phyloP scores from a whole-genome alignment of 768 basidiomycete genomes.

The Calvatia gigantea region DNA sequence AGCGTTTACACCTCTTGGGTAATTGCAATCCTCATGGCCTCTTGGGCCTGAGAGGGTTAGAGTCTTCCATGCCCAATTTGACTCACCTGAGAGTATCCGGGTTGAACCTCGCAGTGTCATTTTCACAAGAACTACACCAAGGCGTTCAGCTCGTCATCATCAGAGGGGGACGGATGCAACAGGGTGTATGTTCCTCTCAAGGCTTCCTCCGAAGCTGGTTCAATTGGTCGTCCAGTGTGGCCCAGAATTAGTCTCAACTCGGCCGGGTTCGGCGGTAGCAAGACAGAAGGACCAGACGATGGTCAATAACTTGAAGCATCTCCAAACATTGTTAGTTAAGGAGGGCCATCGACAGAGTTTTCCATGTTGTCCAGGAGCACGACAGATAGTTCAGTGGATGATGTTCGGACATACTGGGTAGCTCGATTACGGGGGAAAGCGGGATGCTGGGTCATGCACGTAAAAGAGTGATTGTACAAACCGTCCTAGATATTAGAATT shows the following conservation, averaged over 20 bases:
- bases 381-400: background rate
- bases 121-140: slow-evolving; percentile 38
- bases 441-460: slow-evolving; percentile 6
- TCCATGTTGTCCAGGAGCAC: background rate
- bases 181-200: slow-evolving; percentile 20
- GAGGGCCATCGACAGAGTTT: background rate
- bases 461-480: slow-evolving; percentile 4
- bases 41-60: slow-evolving; percentile 34
- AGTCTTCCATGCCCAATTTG: slow-evolving; percentile 35
- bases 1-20: slow-evolving; percentile 41
- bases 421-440: slow-evolving; percentile 7
- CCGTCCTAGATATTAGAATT: slow-evolving; percentile 5
- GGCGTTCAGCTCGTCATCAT: slow-evolving; percentile 22
- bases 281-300: slow-evolving; percentile 25
- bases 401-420: background rate
- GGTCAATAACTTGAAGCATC: slow-evolving; percentile 22
- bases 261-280: background rate
- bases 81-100: slow-evolving; percentile 39
- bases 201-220: slow-evolving; percentile 22
- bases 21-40: slow-evolving; percentile 50
- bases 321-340: background rate
- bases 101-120: slow-evolving; percentile 36
- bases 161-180: slow-evolving; percentile 3
- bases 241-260: slow-evolving; percentile 16
- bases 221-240: slow-evolving; percentile 27